Evolutionary conservation across 257 asterid species (phyloP), one percentile per base, ranked within the genome.

Genomic region (Plantago major): DNA sequence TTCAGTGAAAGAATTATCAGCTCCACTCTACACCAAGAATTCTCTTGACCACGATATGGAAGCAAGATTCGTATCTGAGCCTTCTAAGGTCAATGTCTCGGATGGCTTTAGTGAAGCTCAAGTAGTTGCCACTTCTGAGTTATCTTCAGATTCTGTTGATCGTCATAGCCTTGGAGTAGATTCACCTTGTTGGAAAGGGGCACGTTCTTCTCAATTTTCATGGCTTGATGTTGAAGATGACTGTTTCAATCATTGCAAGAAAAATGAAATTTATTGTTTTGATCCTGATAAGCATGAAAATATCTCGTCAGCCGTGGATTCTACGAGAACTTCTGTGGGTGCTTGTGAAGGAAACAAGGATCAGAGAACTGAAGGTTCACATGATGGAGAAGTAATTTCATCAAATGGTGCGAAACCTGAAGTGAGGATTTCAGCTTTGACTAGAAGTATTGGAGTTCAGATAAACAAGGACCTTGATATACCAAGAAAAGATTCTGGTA

Each of bases 161-260:
- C 79, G 73, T 73, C 81, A 79, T 62, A 84, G 68, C 78, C 74
- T 69, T 11, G 84, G 80, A 48, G 94, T 74, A 42, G 99, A 93
- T 78, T 93, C 99, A 15, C 99, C 99, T 55, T 93, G 99, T 79
- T 93, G 97, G 96, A 93, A 75, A 81, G 97, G 97, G 54, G 85
- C 95, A 50, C 77, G 89, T 6, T 80, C 83, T 66, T 76, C 88
- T 71, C 82, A 68, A 18, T 67, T 78, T 55, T 70, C 92, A 30
- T 49, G 73, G 3, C 62, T 80, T 57, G 86, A 79, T 69, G 66
- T 71, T 59, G 97, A 82, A 78, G 64, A 73, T 48, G 68, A 74
- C 69, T 46, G 68, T 45, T 45, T 68, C 10, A 69, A 65, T 70
- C 64, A 48, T n/a, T 60, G 62, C 40, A 68, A 54, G 67, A 62